Conservation (phyloP, 345 rosid species). For the Isatis tinctoria region DNA sequence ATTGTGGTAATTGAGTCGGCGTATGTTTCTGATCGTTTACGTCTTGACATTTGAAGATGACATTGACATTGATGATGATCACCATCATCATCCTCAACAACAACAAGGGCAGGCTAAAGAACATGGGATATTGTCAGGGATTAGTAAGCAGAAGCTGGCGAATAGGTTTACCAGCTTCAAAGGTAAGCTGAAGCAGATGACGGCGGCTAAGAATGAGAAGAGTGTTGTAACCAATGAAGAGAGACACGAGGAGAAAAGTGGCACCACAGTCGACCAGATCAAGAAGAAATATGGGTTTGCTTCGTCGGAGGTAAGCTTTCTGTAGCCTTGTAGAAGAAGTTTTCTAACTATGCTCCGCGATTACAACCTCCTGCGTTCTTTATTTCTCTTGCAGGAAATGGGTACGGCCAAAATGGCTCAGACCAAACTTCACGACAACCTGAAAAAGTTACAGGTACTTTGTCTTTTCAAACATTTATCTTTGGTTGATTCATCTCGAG, state of each 20-base stretch:
- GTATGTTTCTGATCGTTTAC: not conserved
- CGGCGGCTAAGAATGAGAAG: conserved; percentile 60
- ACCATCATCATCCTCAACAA: not conserved
- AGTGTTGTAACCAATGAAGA: conserved; percentile 46
- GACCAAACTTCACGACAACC: conserved; percentile 76
- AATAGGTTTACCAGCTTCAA: conserved; percentile 62
- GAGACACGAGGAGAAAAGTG: conserved; percentile 50
- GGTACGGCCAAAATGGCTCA: conserved; percentile 72
- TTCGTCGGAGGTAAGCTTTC: conserved; percentile 49
- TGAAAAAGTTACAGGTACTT: conserved; percentile 65
- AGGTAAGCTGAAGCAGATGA: conserved; percentile 69
- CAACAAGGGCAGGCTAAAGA: conserved; percentile 58
- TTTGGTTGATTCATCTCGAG: not conserved
- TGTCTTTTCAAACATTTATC: not conserved
- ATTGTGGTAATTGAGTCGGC: not conserved
- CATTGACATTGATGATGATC: conserved; percentile 54
- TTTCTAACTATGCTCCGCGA: not conserved
- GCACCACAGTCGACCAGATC: conserved; percentile 64
- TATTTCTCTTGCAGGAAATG: conserved; percentile 42
- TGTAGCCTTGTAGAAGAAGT: not conserved
- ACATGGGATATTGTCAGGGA: conserved; percentile 54
- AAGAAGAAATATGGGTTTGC: conserved; percentile 89
- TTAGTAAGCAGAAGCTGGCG: conserved; percentile 70
- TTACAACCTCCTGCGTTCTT: not conserved
- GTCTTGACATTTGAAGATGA: conserved; percentile 52